These are phyloP conservation scores for Ustilago sp. DNA, from an alignment of 1,284 basidiomycete genomes.

Conservation along the genomic window DNA sequence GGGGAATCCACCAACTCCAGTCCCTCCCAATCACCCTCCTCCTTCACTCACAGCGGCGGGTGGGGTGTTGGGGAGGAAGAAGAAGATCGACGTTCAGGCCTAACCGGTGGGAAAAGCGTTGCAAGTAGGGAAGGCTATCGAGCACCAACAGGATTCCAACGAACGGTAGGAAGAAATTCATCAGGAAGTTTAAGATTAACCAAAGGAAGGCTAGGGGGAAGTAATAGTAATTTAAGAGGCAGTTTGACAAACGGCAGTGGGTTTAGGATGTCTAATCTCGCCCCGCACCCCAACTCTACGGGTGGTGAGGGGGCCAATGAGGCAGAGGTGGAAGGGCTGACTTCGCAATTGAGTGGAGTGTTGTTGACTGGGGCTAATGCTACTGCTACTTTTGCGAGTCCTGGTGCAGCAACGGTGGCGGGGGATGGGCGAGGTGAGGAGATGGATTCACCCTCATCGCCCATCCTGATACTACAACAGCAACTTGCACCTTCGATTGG, in stretches of 20 bases:
- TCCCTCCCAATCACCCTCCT: conserved; percentile 20
- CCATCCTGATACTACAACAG: neutral
- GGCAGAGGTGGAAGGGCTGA: conserved; percentile 23
- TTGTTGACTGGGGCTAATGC: conserved; percentile 25
- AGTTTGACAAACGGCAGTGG: conserved; percentile 15
- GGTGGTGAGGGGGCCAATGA: neutral
- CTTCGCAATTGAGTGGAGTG: conserved; percentile 31
- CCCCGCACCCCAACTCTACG: too few relatives aligned
- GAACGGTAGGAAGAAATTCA: conserved; percentile 37
- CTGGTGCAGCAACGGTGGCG: conserved; percentile 6
- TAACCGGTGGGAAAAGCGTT: conserved; percentile 24
- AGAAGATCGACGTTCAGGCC: conserved; percentile 18
- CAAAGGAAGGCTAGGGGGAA: conserved; percentile 29
- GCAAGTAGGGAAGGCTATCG: conserved; percentile 32
- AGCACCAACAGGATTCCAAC: conserved; percentile 5
- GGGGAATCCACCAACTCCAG: conserved; percentile 21
- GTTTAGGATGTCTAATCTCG: conserved; percentile 1
- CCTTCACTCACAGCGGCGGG: neutral
- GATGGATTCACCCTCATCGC: neutral
- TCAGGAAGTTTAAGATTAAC: conserved; percentile 40
- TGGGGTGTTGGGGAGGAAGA: conserved; percentile 9
- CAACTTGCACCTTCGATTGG: neutral
- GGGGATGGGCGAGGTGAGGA: too few relatives aligned
- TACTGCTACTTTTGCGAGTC: conserved; percentile 22
- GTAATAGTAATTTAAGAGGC: conserved; percentile 27